Conservation (phyloP, 2,329 filamentous ascomycete species). For the Fusarium pseudonygamai region DNA sequence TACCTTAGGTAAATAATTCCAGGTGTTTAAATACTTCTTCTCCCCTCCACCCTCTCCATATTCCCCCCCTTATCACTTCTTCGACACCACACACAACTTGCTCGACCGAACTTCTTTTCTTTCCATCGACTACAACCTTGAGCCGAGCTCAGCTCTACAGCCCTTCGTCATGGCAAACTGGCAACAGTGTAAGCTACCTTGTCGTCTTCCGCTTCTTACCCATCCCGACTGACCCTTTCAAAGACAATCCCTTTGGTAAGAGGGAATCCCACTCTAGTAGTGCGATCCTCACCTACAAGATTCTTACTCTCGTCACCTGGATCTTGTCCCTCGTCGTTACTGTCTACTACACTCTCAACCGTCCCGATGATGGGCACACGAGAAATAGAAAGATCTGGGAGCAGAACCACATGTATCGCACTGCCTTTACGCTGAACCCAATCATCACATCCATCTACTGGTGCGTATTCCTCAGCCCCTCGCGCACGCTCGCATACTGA, state of each 20-base stretch:
- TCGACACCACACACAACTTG: constrained; percentile 2
- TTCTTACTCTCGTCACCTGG: constrained; percentile 79
- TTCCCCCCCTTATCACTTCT: constrained; percentile 9
- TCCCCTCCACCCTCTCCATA: constrained; percentile 8
- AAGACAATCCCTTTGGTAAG: constrained; percentile 80
- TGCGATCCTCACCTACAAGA: constrained; percentile 76
- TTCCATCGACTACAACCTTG: not conserved
- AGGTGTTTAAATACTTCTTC: constrained; percentile 40
- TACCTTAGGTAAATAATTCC: not conserved
- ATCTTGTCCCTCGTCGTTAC: constrained; percentile 75
- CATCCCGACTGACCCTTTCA: constrained; percentile 12
- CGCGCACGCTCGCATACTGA: not conserved
- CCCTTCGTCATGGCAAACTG: constrained; percentile 44
- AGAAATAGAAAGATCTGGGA: constrained; percentile 76
- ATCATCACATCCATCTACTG: constrained; percentile 77
- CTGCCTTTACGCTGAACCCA: constrained; percentile 79
- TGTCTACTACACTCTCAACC: constrained; percentile 76
- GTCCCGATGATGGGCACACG: constrained; percentile 69
- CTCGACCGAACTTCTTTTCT: not conserved
- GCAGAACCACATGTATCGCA: constrained; percentile 72
- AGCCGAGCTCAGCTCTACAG: not conserved
- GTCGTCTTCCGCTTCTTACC: not conserved
- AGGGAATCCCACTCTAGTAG: constrained; percentile 71
- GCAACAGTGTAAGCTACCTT: constrained; percentile 41
- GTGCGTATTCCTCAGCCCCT: constrained; percentile 52